A percentile compares a stretch with the other conserved stretches of the same genome.
phyloP scores from a whole-genome alignment of 305 asterid genomes.

The Fraxinus dipetala region DNA sequence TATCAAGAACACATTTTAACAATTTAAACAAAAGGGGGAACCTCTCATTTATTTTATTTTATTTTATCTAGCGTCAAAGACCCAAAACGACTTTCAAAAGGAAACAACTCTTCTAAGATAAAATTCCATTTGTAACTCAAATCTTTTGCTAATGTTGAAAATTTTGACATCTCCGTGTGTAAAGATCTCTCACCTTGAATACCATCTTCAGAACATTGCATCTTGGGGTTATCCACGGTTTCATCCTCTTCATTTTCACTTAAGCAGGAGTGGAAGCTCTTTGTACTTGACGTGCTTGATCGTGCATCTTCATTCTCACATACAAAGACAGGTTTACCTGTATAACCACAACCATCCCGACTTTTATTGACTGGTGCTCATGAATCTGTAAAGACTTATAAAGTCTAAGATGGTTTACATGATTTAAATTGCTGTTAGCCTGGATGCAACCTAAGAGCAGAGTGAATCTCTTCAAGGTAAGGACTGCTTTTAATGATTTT shows the following conservation, averaged over 20 bases:
- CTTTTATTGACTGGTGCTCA: constrained; percentile 7
- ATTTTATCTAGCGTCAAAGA: neutral
- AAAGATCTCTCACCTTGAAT: constrained; percentile 27
- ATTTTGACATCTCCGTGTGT: neutral
- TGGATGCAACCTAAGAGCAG: neutral
- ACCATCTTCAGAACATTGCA: constrained; percentile 22
- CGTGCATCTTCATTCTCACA: constrained; percentile 32
- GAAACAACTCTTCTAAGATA: neutral
- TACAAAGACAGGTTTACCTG: constrained; percentile 23
- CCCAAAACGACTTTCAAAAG: neutral
- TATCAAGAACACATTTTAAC: neutral
- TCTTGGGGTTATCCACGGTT: constrained; percentile 11
- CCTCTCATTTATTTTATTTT: neutral
- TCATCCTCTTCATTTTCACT: constrained; percentile 28
- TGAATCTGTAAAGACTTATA: neutral
- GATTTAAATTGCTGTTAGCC: neutral
- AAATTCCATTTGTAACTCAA: neutral
- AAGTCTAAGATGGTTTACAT: neutral
- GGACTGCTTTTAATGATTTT: neutral
- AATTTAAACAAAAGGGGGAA: neutral
- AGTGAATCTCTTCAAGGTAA: neutral
- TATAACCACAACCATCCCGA: constrained; percentile 2
- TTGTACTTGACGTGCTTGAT: constrained; percentile 29
- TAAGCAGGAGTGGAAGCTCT: constrained; percentile 33
- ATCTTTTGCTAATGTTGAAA: neutral